Evolutionary conservation across 805 yeast genomes (phyloP), one percentile per base, ranked within the genome.

Genomic region (Jamesozyma piceae): DNA sequence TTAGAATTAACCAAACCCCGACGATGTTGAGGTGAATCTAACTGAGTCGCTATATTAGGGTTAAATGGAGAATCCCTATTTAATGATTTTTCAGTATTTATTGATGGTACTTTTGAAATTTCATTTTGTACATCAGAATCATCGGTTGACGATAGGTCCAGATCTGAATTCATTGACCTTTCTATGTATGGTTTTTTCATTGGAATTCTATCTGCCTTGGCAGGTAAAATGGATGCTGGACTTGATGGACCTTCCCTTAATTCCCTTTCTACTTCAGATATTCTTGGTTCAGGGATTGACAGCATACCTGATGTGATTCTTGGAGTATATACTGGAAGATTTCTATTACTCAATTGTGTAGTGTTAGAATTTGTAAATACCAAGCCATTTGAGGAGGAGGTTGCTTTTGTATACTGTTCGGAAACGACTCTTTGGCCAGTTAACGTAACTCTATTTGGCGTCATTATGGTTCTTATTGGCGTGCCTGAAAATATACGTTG

Each of bases 251-350:
- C 71, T 39, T 66, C 68, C 20, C 57, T 52, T 15, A 68, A 52
- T 34, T 60, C 62, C 35, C 60, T 65, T 44, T 64, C 69, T 10
- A 67, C 61, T 43, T 66, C 72, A 18, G 65, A 57, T 41, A 68
- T 52, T 48, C 60, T 65, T 18, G 72, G 72, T 46, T 68, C 72
- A 2, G 73, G 73, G 20, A 65, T 67, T 13, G 66, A 54, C 19
- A 69, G 51, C 68, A 66, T 68, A 13, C 73, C 73, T 2, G 72
- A 67, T 1, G 70, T 64, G 37, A 67, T 66, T 53, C 73, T 62
- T 39, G 65, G 48, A 15, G 55, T 49, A 6, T 50, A 39, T 8
- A 49, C 5, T 22, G 44, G 28, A 22, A 5, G 22, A 21, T 24
- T 34, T 18, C 4, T 35, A 4, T 13, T 4, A n/a, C 22, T 15